Percentiles rank a stretch among this genome's conserved stretches.
phyloP scores from a whole-genome alignment of 768 basidiomycete species.

The Amanita rubescens region DNA sequence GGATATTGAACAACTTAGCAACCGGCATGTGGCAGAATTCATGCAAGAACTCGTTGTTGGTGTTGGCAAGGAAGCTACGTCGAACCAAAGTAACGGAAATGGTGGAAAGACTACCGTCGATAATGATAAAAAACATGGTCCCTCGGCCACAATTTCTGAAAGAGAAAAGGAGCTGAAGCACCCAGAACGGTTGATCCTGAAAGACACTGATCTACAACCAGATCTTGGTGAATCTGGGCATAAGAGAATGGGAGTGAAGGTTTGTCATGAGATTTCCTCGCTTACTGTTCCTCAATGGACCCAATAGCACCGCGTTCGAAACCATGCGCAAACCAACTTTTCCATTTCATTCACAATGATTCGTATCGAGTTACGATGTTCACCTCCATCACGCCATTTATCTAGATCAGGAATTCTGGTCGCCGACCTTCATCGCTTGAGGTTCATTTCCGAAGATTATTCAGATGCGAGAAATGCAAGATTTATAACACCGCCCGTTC shows the following conservation, averaged over 20 bases:
- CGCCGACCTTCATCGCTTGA: constrained; percentile 52
- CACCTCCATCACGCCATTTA: constrained; percentile 38
- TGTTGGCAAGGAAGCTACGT: neutral
- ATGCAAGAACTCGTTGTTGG: constrained; percentile 30
- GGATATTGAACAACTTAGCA: constrained; percentile 26
- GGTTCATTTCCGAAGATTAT: constrained; percentile 26
- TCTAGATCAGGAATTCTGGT: constrained; percentile 65
- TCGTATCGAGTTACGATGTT: constrained; percentile 62
- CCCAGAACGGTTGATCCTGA: constrained; percentile 45
- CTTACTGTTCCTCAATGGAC: neutral
- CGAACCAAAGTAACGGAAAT: neutral
- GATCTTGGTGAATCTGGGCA: constrained; percentile 25
- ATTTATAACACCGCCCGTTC: constrained; percentile 10
- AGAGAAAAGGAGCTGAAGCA: constrained; percentile 27
- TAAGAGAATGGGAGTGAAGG: neutral
- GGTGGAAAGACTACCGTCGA: constrained; percentile 10
- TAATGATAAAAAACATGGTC: constrained; percentile 24
- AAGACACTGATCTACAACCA: constrained; percentile 50
- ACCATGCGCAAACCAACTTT: constrained; percentile 15
- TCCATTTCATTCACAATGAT: constrained; percentile 45
- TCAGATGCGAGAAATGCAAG: constrained; percentile 13
- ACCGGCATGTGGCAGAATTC: constrained; percentile 37
- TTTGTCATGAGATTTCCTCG: neutral
- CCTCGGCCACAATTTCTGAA: constrained; percentile 24
- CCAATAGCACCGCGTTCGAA: constrained; percentile 1